These are phyloP conservation scores for Plasmodium berghei DNA, from an alignment of 169 alveolate species.

Conservation along the genomic window DNA sequence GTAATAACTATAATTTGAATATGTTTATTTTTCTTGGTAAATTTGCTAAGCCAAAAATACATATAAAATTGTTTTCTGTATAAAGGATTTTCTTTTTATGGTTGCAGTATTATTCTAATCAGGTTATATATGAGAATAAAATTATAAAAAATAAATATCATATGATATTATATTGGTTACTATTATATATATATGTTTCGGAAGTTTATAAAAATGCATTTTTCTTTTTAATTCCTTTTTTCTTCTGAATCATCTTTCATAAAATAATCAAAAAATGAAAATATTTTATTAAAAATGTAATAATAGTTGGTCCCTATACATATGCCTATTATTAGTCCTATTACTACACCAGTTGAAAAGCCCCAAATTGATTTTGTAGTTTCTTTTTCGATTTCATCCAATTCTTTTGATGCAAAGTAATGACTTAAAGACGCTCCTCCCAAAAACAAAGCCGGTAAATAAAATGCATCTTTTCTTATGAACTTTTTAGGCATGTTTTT, in stretches of 20 bases:
- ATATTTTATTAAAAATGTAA: conserved; percentile 72
- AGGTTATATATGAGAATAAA: too few species aligned
- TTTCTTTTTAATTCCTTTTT: conserved; percentile 20
- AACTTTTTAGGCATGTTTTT: conserved; percentile 46
- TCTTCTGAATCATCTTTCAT: conserved; percentile 73
- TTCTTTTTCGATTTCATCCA: conserved; percentile 77
- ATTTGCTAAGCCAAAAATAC: too few species aligned
- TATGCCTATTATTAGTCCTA: conserved; percentile 74
- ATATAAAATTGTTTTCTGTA: too few species aligned
- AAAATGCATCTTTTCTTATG: conserved; percentile 61
- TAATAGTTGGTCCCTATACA: conserved; percentile 76
- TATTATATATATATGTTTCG: not conserved
- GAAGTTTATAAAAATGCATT: conserved; percentile 1
- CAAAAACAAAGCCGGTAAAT: conserved; percentile 72
- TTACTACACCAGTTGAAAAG: conserved; percentile 75
- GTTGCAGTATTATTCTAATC: too few species aligned
- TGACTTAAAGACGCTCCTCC: conserved; percentile 78
- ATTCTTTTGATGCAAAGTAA: conserved; percentile 71
- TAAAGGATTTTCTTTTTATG: too few species aligned
- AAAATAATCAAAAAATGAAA: conserved; percentile 73
- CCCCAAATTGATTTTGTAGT: conserved; percentile 75
- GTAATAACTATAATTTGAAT: too few species aligned
- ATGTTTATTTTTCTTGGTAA: too few species aligned
- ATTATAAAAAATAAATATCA: too few species aligned
- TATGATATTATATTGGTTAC: not conserved